These are phyloP conservation scores for Chaetomium globosum DNA, from an alignment of 2,329 filamentous ascomycete genomes.

Conservation along the genomic window DNA sequence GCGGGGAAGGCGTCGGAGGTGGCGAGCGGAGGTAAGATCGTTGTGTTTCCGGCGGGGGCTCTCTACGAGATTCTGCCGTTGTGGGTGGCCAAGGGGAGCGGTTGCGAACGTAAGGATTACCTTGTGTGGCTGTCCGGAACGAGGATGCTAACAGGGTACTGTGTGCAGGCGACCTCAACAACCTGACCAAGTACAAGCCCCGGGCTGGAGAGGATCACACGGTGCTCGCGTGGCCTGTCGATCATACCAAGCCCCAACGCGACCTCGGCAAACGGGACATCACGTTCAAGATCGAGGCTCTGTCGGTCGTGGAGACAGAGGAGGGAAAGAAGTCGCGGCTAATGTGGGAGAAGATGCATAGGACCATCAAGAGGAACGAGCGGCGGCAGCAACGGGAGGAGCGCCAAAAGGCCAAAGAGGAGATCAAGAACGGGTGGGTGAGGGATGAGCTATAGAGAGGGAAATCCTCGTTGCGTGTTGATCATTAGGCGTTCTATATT, in stretches of 20 bases:
- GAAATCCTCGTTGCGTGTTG: not conserved
- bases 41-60: constrained; percentile 50
- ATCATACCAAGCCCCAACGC: constrained; percentile 38
- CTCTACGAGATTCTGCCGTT: constrained; percentile 49
- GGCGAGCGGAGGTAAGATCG: constrained; percentile 38
- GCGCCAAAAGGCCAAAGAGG: constrained; percentile 31
- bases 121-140: not conserved
- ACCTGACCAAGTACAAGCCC: constrained; percentile 40
- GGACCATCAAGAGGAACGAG: constrained; percentile 35
- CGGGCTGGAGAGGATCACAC: constrained; percentile 39
- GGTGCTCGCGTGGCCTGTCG: constrained; percentile 41
- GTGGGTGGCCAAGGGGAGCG: constrained; percentile 45
- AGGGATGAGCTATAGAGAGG: constrained; percentile 35
- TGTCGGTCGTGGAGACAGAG: constrained; percentile 37
- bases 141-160: not conserved
- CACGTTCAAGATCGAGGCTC: constrained; percentile 41
- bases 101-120: constrained; percentile 44
- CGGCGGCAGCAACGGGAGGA: constrained; percentile 36
- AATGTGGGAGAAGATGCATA: constrained; percentile 40
- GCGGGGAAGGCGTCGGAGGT: constrained; percentile 7
- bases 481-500: not conserved
- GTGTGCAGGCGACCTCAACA: constrained; percentile 35
- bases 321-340: constrained; percentile 37
- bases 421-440: constrained; percentile 32
- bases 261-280: constrained; percentile 38